Evolutionary conservation across 2,329 filamentous ascomycete genomes (phyloP).

Genomic region (Xylariaceae sp.): DNA sequence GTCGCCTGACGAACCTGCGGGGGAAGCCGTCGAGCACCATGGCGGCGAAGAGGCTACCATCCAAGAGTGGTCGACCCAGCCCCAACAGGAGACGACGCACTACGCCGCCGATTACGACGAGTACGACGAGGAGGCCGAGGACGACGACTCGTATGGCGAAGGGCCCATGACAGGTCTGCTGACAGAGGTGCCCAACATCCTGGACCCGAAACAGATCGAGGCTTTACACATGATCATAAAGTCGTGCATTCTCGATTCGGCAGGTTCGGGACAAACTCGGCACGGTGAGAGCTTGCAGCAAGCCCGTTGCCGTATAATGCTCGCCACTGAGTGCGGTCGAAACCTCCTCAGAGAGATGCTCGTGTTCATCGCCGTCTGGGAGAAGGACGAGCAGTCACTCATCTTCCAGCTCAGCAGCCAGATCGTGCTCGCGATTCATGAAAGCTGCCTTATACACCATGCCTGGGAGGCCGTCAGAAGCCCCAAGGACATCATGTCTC

Average conservation of each 20-base stretch:
- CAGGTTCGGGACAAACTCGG: slow-evolving; percentile 61
- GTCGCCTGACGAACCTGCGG: slow-evolving; percentile 28
- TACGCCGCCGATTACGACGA: slow-evolving; percentile 45
- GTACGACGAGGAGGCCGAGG: slow-evolving; percentile 46
- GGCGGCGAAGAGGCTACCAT: slow-evolving; percentile 26
- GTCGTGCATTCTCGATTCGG: slow-evolving; percentile 82
- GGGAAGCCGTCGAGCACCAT: slow-evolving; percentile 35
- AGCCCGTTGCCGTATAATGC: slow-evolving; percentile 79
- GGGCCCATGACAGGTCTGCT: slow-evolving; percentile 77
- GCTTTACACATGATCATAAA: slow-evolving; percentile 97
- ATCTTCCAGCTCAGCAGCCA: slow-evolving; percentile 97
- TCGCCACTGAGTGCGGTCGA: slow-evolving; percentile 84
- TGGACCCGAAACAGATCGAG: slow-evolving; percentile 93
- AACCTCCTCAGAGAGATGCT: slow-evolving; percentile 85
- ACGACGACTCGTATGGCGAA: slow-evolving; percentile 74
- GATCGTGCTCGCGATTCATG: slow-evolving; percentile 88
- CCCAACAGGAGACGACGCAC: slow-evolving; percentile 36
- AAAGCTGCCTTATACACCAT: slow-evolving; percentile 83
- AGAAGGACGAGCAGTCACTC: slow-evolving; percentile 84
- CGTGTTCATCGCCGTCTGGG: slow-evolving; percentile 96
- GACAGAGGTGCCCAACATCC: slow-evolving; percentile 89
- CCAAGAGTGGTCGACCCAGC: slow-evolving; percentile 34
- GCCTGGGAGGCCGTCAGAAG: slow-evolving; percentile 89
- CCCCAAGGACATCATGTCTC: slow-evolving; percentile 92
- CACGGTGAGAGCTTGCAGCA: slow-evolving; percentile 81